Conservation (phyloP, 352 stramenopile genomes). For the Phytophthora constricta region DNA sequence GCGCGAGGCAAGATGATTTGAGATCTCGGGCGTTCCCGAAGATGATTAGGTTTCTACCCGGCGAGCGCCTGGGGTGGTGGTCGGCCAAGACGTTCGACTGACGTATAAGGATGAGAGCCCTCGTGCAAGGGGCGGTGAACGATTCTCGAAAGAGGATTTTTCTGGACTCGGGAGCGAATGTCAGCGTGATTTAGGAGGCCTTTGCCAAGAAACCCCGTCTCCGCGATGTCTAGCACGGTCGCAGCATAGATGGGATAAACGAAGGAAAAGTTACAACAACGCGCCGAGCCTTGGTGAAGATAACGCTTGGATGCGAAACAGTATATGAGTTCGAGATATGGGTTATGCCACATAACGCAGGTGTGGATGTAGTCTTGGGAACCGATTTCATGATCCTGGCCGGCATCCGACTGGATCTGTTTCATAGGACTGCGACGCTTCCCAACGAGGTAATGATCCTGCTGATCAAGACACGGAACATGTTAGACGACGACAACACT, state of each 20-base stretch:
- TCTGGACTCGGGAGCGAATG: background rate
- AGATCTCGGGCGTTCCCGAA: background rate
- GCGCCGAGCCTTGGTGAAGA: background rate
- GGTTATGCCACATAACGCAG: constrained; percentile 10
- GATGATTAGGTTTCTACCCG: background rate
- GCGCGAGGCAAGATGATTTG: background rate
- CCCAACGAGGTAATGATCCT: constrained; percentile 8
- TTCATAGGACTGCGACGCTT: background rate
- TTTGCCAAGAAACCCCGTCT: background rate
- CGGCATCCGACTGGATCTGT: constrained; percentile 8
- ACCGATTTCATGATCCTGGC: constrained; percentile 16
- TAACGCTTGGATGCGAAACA: constrained; percentile 1
- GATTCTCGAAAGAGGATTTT: background rate
- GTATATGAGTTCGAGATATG: constrained; percentile 14
- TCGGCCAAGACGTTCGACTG: background rate
- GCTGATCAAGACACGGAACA: constrained; percentile 3
- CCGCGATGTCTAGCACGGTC: background rate
- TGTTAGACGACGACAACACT: background rate
- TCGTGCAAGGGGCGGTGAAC: background rate
- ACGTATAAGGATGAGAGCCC: background rate
- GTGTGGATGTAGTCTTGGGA: background rate
- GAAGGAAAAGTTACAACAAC: background rate
- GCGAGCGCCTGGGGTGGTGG: background rate
- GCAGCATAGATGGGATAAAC: constrained; percentile 3
- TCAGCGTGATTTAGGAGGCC: background rate